Base-by-base conservation (phyloP, 129 eudicot species). In the Artemisia tridentata region DNA sequence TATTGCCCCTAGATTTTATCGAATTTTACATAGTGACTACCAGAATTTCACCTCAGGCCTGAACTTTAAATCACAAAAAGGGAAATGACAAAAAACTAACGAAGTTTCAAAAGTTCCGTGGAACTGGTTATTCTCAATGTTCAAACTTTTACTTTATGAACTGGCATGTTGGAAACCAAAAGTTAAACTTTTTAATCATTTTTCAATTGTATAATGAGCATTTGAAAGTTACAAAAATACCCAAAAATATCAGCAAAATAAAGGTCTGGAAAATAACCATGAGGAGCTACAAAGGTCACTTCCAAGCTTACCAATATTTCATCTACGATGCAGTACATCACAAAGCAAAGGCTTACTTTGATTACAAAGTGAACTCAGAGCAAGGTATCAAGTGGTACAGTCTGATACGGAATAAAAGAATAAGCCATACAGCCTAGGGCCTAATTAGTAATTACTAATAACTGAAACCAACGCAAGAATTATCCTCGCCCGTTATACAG, bases 211-310 rank as follows among this genome's bases (percentile, higher is more conserved):
- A 17, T n/a, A 54, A 53, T 53, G 68, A 16, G 4, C 48, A 29
- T 63, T 63, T 34, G 16, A 63, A 63, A 34, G 50, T 34, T 48
- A 61, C 65, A 60, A 63, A 21, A 13, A 64, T 31, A 31, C 7
- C 41, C 7, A 31, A 31, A 31, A 31, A 4, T 31, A 31, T 31
- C 1, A 31, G 41, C 41, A 31, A 31, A 31, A 31, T 4, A 5
- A 31, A 31, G 0, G 5, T 3, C 7, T 5, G 0, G 6, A 31
- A 31, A 31, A 4, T 31, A 31, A 4, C 41, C 41, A 31, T 31
- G 41, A 31, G 0, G 41, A 31, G 41, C 41, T 31, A 31, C 41
- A 31, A 29, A 31, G 6, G 41, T 31, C 41, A 31, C 7, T 31
- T 31, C 41, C 41, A 31, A 31, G 41, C 41, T 31, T 31, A 20